Evolutionary conservation across 2,329 filamentous ascomycete species (phyloP).

Genomic region (Aspergillus niger): DNA sequence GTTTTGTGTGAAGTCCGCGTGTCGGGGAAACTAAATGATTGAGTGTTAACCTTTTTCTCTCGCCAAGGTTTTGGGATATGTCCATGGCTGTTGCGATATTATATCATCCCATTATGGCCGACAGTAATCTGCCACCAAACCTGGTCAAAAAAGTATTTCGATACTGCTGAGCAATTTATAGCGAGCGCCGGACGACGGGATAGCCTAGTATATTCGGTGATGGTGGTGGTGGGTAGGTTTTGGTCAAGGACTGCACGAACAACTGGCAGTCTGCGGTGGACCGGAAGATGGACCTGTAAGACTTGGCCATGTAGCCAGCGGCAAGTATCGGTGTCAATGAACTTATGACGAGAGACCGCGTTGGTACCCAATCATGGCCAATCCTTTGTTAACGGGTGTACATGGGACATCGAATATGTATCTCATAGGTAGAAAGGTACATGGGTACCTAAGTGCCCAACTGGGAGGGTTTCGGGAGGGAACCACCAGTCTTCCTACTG

Average conservation of each 20-base stretch:
- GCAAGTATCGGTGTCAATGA: constrained; percentile 5
- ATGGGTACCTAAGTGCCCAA: neutral
- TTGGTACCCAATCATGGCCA: constrained; percentile 2
- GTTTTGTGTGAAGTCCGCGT: neutral
- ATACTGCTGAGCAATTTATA: neutral
- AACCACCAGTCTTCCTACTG: neutral
- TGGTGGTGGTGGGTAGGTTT: neutral
- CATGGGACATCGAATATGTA: neutral
- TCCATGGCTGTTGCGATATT: neutral
- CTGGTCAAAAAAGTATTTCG: neutral
- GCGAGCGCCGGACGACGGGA: neutral
- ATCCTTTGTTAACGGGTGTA: neutral
- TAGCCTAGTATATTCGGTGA: neutral
- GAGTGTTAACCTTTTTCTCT: neutral
- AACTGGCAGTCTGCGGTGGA: constrained; percentile 15
- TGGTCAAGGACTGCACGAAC: constrained; percentile 10
- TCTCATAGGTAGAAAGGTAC: neutral
- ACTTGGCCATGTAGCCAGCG: constrained; percentile 19
- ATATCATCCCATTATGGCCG: neutral
- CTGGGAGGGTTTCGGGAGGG: neutral
- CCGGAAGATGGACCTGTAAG: constrained; percentile 17
- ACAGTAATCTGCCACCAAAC: neutral
- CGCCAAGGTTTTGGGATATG: neutral
- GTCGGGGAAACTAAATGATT: neutral
- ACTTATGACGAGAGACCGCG: neutral